Conservation (phyloP, 768 basidiomycete genomes). For the Gautieria morchelliformis region DNA sequence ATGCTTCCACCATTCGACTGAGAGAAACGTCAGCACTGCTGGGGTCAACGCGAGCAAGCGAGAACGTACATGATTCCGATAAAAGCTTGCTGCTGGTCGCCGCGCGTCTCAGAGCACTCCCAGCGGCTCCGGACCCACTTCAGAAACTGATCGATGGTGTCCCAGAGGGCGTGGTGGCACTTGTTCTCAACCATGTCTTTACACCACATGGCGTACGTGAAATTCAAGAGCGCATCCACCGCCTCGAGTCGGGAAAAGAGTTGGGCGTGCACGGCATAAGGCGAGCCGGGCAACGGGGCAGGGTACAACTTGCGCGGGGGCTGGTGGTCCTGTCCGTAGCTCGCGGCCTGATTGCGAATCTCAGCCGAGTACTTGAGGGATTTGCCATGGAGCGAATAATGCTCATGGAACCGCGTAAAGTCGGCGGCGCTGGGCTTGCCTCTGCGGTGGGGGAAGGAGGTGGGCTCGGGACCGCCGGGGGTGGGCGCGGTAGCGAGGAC, state of each 20-base stretch:
- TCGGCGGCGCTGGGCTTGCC: constrained; percentile 32
- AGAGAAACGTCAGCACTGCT: constrained; percentile 16
- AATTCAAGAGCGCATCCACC: constrained; percentile 73
- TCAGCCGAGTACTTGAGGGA: constrained; percentile 80
- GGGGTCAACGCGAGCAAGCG: constrained; percentile 5
- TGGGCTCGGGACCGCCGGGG: constrained; percentile 2
- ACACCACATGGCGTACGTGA: constrained; percentile 78
- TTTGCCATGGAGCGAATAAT: constrained; percentile 60
- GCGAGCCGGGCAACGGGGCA: constrained; percentile 55
- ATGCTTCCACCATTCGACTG: constrained; percentile 75
- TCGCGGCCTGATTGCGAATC: constrained; percentile 61
- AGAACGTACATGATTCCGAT: constrained; percentile 70
- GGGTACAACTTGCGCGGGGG: constrained; percentile 53
- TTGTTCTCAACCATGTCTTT: constrained; percentile 30
- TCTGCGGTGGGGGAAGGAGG: constrained; percentile 40
- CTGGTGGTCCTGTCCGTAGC: constrained; percentile 53
- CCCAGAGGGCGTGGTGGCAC: constrained; percentile 57
- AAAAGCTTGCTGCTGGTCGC: constrained; percentile 49
- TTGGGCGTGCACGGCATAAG: constrained; percentile 67
- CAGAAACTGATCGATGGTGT: constrained; percentile 60
- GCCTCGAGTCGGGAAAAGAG: constrained; percentile 73
- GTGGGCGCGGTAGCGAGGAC: constrained; percentile 51
- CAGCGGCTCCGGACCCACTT: constrained; percentile 66
- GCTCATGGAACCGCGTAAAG: constrained; percentile 55
- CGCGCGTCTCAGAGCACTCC: constrained; percentile 32